Evolutionary conservation across 2,329 filamentous ascomycete species (phyloP).

Genomic region (Didymella segeticola): DNA sequence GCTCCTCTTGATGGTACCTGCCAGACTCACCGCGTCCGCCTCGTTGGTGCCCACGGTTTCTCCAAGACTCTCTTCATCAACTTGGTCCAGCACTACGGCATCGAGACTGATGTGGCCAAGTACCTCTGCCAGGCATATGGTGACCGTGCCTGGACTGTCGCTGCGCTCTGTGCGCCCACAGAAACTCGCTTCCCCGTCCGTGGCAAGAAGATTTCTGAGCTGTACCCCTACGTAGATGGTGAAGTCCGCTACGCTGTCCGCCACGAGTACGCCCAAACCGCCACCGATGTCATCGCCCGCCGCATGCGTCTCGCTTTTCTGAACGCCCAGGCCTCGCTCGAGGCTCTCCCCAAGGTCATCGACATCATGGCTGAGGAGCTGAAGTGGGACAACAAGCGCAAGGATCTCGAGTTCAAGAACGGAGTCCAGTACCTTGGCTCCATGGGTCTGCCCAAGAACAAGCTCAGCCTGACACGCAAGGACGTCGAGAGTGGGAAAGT

Average conservation of each 20-base stretch:
- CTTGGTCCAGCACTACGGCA: constrained; percentile 88
- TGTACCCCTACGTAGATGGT: constrained; percentile 92
- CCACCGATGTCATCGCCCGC: constrained; percentile 85
- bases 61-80: constrained; percentile 94
- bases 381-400: constrained; percentile 74
- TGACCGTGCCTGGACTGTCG: constrained; percentile 90
- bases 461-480: constrained; percentile 61
- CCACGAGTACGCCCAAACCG: constrained; percentile 91
- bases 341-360: constrained; percentile 83
- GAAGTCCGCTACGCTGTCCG: constrained; percentile 87
- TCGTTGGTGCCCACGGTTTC: constrained; percentile 85
- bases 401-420: constrained; percentile 82
- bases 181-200: constrained; percentile 81
- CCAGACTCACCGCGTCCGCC: constrained; percentile 81
- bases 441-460: constrained; percentile 67
- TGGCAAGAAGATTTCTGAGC: constrained; percentile 76
- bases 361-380: constrained; percentile 89
- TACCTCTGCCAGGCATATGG: constrained; percentile 89
- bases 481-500: constrained; percentile 64
- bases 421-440: constrained; percentile 64
- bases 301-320: constrained; percentile 86
- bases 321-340: constrained; percentile 88
- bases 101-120: constrained; percentile 91
- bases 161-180: constrained; percentile 78
- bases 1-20: constrained; percentile 75